Base-by-base conservation (phyloP, 257 asterid species). In the Cruciata laevipes region DNA sequence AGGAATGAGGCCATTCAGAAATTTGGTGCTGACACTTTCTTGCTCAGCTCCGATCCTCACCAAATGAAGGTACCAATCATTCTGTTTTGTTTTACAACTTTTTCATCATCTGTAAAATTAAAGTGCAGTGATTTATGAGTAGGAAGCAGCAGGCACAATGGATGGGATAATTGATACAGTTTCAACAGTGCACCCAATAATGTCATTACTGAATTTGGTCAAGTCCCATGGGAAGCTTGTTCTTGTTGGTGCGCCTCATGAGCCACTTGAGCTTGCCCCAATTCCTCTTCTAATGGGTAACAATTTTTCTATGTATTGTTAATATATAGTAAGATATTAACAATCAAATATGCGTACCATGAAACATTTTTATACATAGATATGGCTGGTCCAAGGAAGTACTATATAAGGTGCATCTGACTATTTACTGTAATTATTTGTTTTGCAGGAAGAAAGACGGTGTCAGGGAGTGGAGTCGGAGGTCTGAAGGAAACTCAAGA, bases 31-130 rank as follows among this genome's bases (percentile, higher is more conserved):
- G 84, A 81, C 31, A 31, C 72, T 2, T 83, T 81, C 49, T 38
- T 83, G 67, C 69, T 81, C 30, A 81, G 88, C 75, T 32, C 32
- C 13, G 86, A 83, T 59, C 74, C 33, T 12, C 78, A 78, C 4
- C 69, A 79, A 20, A 60, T 83, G 82, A 79, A 69, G 75, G 79
- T 73, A 65, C 38, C 30, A 27, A 27, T 27, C 30, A 1, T 27
- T 27, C 30, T 27, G 30, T 27, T 27, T 27, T 27, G 30, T 27
- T 27, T 27, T 27, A 27, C 30, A 27, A 27, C 30, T 27, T 27
- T 27, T 27, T 27, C 30, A 38, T 27, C 2, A 27, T 1, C 30
- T 27, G 30, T 27, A 27, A 27, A 2, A 27, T 27, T 27, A 27
- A 27, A 27, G 30, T 27, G 30, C 30, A 27, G 30, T 27, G 30